Conservation (phyloP, 2,329 filamentous ascomycete genomes). For the Zasmidium cellare region DNA sequence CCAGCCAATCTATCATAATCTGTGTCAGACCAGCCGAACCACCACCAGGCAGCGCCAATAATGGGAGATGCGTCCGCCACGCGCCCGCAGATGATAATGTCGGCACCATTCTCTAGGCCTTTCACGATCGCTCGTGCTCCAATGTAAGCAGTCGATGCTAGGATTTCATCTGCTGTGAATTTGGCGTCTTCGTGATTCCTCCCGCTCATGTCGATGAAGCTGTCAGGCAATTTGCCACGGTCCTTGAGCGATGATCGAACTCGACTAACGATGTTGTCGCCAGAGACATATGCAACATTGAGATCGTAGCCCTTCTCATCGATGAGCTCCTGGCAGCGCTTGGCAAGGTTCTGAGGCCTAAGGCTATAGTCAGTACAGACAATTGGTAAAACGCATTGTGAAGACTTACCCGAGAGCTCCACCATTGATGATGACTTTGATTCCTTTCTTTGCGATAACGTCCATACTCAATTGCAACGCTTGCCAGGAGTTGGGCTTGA, state of each 20-base stretch:
- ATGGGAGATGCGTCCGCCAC: conserved; percentile 42
- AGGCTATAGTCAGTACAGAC: conserved; percentile 43
- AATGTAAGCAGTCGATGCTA: conserved; percentile 37
- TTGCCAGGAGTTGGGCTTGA: conserved; percentile 25
- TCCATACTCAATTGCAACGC: conserved; percentile 47
- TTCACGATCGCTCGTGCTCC: conserved; percentile 41
- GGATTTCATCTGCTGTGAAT: conserved; percentile 5
- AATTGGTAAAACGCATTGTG: too few relatives aligned
- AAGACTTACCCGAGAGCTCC: conserved; percentile 37
- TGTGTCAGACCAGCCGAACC: conserved; percentile 39
- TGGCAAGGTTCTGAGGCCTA: conserved; percentile 45
- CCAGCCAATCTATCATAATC: conserved; percentile 38
- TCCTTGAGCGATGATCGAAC: not conserved
- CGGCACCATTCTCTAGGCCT: conserved; percentile 39
- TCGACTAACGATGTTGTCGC: conserved; percentile 31
- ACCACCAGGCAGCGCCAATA: conserved; percentile 41
- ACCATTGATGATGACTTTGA: conserved; percentile 57
- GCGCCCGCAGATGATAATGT: conserved; percentile 42
- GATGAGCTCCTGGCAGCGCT: conserved; percentile 40
- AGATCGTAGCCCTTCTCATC: conserved; percentile 35
- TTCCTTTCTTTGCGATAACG: conserved; percentile 46
- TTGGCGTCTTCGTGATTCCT: not conserved
- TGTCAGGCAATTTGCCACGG: not conserved
- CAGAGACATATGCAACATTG: conserved; percentile 47
- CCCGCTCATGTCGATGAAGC: not conserved